Evolutionary conservation across 129 eudicot genomes (phyloP), one percentile per base, ranked within the genome.

Genomic region (Flaveria linearis): DNA sequence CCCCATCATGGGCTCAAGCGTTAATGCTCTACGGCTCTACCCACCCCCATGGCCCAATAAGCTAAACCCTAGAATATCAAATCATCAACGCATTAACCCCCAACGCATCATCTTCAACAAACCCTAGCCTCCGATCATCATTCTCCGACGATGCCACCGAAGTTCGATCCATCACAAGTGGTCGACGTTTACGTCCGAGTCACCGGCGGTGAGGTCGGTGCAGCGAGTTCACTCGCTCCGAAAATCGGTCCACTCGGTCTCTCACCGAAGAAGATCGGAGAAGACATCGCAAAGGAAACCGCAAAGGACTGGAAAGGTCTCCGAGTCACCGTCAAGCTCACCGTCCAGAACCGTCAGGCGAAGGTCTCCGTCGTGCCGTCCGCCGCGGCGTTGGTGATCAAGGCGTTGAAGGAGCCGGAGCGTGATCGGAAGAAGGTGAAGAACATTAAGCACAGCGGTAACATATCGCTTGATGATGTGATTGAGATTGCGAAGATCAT

Each of bases 291-390:
- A 7, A 89, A 89, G 60, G 96, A 89, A 47, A 89, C 96, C 3
- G 90, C 94, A 4, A 91, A 86, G 81, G 92, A 91, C 87, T 88
- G 94, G 91, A 91, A 91, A 81, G 97, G 97, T 9, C 85, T 91
- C 39, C 86, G 97, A 33, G 97, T 91, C 56, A 91, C 97, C 41
- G 93, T 88, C 74, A 91, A 91, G 82, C 93, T 91, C 39, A 91
- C 97, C 10, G 97, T 91, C 3, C 94, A 88, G 78, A 88, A 91
- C 68, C 91, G 97, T 49, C 97, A 91, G 53, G 97, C 97, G 10
- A 88, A 91, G 70, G 97, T 91, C 25, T 75, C 94, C 61, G 97
- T 91, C 45, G 97, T 91, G 15, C 97, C 97, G 0, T 91, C 97
- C 26, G 97, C 97, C 23, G 94, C 97, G 18, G 92, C 94, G 4